A percentile compares a stretch with the other conserved stretches of the same genome.
These are phyloP conservation scores for Colletotrichum sp. DNA, from an alignment of 2,329 filamentous ascomycete genomes.

Conservation along the genomic window DNA sequence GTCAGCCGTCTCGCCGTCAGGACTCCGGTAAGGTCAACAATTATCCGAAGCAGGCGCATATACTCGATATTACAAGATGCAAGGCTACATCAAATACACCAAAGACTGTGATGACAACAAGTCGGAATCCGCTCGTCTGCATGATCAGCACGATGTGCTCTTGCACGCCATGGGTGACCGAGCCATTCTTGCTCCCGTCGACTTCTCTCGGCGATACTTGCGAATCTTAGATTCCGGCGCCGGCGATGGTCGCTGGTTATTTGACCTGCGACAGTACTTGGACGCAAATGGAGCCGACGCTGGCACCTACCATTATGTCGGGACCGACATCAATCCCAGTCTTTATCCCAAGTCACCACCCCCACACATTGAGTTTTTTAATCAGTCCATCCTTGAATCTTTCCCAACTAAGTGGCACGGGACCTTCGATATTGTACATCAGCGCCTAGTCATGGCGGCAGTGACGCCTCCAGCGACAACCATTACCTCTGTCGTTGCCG, in stretches of 20 bases:
- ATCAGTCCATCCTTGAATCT: constrained; percentile 1
- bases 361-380: neutral
- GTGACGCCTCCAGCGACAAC: neutral
- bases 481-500: neutral
- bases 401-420: neutral
- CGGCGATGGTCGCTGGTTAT: constrained; percentile 7
- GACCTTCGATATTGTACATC: constrained; percentile 9
- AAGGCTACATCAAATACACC: neutral
- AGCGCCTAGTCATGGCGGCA: neutral
- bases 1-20: neutral
- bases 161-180: neutral
- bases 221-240: constrained; percentile 4
- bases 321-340: constrained; percentile 2
- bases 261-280: neutral
- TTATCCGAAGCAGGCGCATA: neutral
- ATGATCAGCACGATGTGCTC: constrained; percentile 2
- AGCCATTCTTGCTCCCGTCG: neutral
- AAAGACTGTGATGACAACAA: neutral
- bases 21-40: neutral
- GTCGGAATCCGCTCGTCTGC: neutral
- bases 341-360: neutral
- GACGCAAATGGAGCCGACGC: neutral
- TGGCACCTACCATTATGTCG: neutral
- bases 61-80: neutral
- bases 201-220: neutral